These are phyloP conservation scores for Trichocladium uniseriatum DNA, from an alignment of 495 filamentous ascomycete species.

Conservation along the genomic window DNA sequence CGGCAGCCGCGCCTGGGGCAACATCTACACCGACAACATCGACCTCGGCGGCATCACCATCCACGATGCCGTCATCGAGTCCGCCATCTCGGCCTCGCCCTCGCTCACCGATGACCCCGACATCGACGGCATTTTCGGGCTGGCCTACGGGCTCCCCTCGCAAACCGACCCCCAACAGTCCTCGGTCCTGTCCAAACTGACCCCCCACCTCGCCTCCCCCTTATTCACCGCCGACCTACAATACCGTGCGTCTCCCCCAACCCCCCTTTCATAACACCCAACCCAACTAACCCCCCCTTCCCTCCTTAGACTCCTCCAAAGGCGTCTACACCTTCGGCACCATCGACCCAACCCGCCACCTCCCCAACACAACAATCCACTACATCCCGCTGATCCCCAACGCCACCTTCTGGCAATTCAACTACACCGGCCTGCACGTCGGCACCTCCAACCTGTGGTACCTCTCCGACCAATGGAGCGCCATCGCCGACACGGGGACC, in stretches of 20 bases:
- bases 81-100: constrained; percentile 25
- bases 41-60: constrained; percentile 40
- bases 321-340: constrained; percentile 71
- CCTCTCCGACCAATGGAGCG: constrained; percentile 27
- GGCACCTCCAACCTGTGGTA: constrained; percentile 40
- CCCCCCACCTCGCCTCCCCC: constrained; percentile 34
- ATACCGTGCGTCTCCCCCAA: too few species aligned
- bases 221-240: constrained; percentile 64
- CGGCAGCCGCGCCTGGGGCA: constrained; percentile 26
- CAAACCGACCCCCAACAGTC: constrained; percentile 46
- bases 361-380: constrained; percentile 32
- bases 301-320: constrained; percentile 43
- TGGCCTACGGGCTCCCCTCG: constrained; percentile 23
- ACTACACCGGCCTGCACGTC: constrained; percentile 48
- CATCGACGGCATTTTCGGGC: constrained; percentile 32
- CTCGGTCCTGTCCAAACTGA: constrained; percentile 58
- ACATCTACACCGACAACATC: constrained; percentile 32
- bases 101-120: constrained; percentile 18
- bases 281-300: too few species aligned
- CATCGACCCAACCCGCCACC: constrained; percentile 51
- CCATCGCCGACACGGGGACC: constrained; percentile 70
- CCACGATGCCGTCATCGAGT: constrained; percentile 48
- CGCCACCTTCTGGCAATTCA: constrained; percentile 57
- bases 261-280: too few species aligned
- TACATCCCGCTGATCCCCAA: constrained; percentile 55